Conservation (phyloP, 805 yeast genomes). For the Wilhelminamyces savonicus region DNA sequence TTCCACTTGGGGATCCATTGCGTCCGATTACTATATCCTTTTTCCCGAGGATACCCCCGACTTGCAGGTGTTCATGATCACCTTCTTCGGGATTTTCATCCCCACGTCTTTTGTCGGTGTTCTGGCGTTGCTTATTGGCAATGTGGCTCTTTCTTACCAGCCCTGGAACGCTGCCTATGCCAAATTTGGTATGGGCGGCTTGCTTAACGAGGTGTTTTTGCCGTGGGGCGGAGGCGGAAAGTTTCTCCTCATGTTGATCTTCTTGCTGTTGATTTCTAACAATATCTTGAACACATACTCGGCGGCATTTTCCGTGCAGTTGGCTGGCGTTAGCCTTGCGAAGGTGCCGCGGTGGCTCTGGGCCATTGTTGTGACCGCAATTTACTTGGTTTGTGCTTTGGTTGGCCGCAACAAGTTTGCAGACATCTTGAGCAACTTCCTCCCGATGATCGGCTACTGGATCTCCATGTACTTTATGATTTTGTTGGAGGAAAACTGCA, state of each 20-base stretch:
- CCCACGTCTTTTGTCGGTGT: constrained; percentile 58
- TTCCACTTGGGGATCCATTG: constrained; percentile 84
- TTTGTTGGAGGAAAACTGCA: constrained; percentile 62
- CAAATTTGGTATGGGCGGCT: constrained; percentile 50
- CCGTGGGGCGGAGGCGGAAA: constrained; percentile 80
- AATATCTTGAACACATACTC: constrained; percentile 78
- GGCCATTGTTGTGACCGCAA: constrained; percentile 54
- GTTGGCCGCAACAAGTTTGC: constrained; percentile 73
- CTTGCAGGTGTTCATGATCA: constrained; percentile 46
- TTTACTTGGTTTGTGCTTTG: constrained; percentile 64
- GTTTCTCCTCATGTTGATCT: constrained; percentile 62
- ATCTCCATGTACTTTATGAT: constrained; percentile 72
- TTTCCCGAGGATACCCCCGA: constrained; percentile 69
- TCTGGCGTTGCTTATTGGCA: constrained; percentile 23
- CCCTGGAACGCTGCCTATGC: constrained; percentile 27
- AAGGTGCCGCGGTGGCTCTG: constrained; percentile 74
- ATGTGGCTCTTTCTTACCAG: constrained; percentile 23
- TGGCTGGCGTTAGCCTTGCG: constrained; percentile 48
- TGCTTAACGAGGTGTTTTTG: constrained; percentile 54
- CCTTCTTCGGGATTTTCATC: constrained; percentile 58
- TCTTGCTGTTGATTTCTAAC: constrained; percentile 73
- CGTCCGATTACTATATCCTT: constrained; percentile 77
- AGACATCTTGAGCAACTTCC: constrained; percentile 67
- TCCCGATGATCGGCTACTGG: constrained; percentile 94
- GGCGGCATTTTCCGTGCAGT: constrained; percentile 72